Evolutionary conservation across 352 stramenopile genomes (phyloP).

Genomic region (Phytopythium sindhum): DNA sequence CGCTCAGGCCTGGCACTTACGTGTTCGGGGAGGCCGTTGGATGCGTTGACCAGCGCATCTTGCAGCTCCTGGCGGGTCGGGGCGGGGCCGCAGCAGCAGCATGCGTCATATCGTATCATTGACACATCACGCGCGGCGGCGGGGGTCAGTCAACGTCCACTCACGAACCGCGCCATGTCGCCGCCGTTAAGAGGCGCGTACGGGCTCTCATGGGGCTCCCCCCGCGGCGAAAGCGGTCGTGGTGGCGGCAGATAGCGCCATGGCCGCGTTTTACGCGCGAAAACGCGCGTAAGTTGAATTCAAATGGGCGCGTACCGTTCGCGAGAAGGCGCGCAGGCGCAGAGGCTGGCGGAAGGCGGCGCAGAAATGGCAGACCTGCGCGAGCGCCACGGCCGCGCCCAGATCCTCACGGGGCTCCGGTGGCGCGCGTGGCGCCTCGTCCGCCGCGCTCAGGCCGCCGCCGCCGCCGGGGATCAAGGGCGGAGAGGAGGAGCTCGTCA

Average conservation of each 20-base stretch:
- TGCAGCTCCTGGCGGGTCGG: conserved; percentile 47
- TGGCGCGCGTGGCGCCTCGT: conserved; percentile 3
- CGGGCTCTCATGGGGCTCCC: not conserved
- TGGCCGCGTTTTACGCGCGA: not conserved
- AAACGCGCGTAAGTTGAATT: conserved; percentile 5
- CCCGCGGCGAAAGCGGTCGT: not conserved
- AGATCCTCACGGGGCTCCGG: conserved; percentile 24
- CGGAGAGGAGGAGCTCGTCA: conserved; percentile 18
- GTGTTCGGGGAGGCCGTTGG: conserved; percentile 38
- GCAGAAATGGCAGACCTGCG: conserved; percentile 78
- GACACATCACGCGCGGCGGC: not conserved
- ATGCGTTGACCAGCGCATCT: conserved; percentile 47
- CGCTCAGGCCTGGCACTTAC: conserved; percentile 21
- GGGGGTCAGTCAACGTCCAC: not conserved
- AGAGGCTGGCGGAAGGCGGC: conserved; percentile 63
- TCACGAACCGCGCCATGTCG: no score
- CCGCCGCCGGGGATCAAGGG: conserved; percentile 21
- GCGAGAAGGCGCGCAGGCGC: conserved; percentile 65
- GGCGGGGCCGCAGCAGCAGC: conserved; percentile 7
- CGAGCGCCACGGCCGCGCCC: conserved; percentile 42
- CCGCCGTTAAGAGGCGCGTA: not conserved
- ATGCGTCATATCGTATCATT: not conserved
- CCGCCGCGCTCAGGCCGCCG: conserved; percentile 16
- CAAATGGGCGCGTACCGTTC: conserved; percentile 49
- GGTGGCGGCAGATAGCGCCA: not conserved